Evolutionary conservation across 257 asterid genomes (phyloP), one percentile per base, ranked within the genome.

Genomic region (Petunia axillaris): DNA sequence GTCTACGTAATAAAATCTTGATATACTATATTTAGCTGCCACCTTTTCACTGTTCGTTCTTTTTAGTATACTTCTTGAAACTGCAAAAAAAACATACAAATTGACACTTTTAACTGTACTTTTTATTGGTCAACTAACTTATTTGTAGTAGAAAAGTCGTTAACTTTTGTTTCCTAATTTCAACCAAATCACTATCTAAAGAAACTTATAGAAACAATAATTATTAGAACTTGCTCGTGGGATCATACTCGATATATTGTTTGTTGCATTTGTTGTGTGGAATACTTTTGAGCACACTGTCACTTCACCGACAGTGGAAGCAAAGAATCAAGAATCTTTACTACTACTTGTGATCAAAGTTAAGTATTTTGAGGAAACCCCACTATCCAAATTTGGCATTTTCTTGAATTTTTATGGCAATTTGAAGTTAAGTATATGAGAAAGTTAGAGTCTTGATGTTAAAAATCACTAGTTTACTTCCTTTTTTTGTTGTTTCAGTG

Each of bases 271-370:
- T 25, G 25, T 25, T 25, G 25, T 25, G 25, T 25, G 25, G 25
- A 25, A 44, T 54, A 5, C 71, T 41, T 46, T 40, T 4, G 67
- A 74, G 41, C 62, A 52, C 81, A 64, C 50, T 60, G 68, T 76
- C 48, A 55, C 38, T 58, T 37, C 76, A 68, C 87, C 86, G 71
- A 79, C 81, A 64, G 79, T 82, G 83, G 78, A 90, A 90, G 91
- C 44, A 91, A 94, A 88, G 85, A 74, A 93, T 86, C 85, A 94
- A 88, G 85, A 74, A 93, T 86, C 85, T 81, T 76, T 14, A 52
- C 85, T 81, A 79, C 93, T 87, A 79, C 93, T 85, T 89, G 87
- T 65, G 85, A 59, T n/a, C 64, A 77, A 84, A 87, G 96, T 41
- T 87, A 90, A 64, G 98, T 84, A 89, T 86, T 82, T 77, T 46